phyloP scores from a whole-genome alignment of 169 alveolate genomes.

The Cryptosporidium meleagridis region DNA sequence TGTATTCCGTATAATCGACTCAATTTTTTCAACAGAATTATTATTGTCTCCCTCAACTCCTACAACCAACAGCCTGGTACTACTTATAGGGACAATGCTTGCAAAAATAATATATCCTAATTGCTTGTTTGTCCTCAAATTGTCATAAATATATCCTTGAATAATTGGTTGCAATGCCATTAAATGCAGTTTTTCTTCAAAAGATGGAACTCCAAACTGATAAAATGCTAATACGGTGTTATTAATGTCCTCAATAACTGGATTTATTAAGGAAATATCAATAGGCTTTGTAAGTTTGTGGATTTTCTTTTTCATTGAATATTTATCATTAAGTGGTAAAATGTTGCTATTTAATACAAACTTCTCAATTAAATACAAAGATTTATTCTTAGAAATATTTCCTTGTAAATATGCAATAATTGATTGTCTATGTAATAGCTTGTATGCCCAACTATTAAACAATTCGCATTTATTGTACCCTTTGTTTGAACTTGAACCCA shows the following conservation, averaged over 20 bases:
- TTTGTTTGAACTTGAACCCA: background rate
- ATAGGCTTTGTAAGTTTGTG: slow-evolving; percentile 23
- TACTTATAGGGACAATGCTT: slow-evolving; percentile 40
- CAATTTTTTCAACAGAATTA: slow-evolving; percentile 51
- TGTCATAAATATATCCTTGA: slow-evolving; percentile 51
- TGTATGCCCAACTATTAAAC: slow-evolving; percentile 48
- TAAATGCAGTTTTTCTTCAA: slow-evolving; percentile 60
- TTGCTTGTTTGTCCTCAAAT: slow-evolving; percentile 35
- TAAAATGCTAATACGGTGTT: slow-evolving; percentile 32
- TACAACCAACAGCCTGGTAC: slow-evolving; percentile 26
- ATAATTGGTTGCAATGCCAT: slow-evolving; percentile 53
- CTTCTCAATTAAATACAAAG: slow-evolving; percentile 25
- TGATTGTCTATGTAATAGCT: slow-evolving; percentile 53
- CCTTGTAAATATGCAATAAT: slow-evolving; percentile 57
- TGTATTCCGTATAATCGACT: slow-evolving; percentile 14
- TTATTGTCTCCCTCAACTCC: slow-evolving; percentile 44
- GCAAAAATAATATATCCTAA: slow-evolving; percentile 61
- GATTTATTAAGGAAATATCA: slow-evolving; percentile 37
- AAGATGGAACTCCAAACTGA: slow-evolving; percentile 64
- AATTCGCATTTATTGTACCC: background rate
- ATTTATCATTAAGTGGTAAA: slow-evolving; percentile 33
- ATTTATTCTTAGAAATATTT: slow-evolving; percentile 35
- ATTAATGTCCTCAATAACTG: slow-evolving; percentile 14
- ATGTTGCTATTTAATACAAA: slow-evolving; percentile 36
- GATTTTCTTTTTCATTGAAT: slow-evolving; percentile 31